Percentiles rank a stretch among this genome's conserved stretches.
Evolutionary conservation across 768 basidiomycete genomes (phyloP).

Genomic region (Lentinula aciculospora): DNA sequence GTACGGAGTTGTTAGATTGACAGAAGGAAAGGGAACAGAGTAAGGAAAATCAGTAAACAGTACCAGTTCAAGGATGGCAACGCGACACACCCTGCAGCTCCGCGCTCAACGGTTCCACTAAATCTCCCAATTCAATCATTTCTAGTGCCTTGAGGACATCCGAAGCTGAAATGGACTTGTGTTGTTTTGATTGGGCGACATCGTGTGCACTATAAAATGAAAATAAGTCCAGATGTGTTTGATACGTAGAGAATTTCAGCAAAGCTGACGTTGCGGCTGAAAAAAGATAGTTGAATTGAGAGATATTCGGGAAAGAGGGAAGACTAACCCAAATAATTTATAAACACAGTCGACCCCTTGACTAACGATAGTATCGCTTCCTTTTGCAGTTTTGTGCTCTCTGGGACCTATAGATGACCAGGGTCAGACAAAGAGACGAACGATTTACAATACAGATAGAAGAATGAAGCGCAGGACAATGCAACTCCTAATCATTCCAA

Average conservation of each 20-base stretch:
- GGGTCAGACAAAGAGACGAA: background rate
- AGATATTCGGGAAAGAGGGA: background rate
- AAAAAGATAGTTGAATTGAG: background rate
- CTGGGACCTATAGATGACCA: conserved; percentile 59
- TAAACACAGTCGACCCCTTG: conserved; percentile 91
- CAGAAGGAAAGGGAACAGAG: too few species aligned
- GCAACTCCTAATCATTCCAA: too few species aligned
- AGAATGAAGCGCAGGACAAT: too few species aligned
- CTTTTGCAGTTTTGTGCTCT: conserved; percentile 83
- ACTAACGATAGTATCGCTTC: conserved; percentile 81
- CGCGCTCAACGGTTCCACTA: conserved; percentile 53
- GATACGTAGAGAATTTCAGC: conserved; percentile 12
- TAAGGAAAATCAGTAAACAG: background rate
- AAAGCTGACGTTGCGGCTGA: conserved; percentile 38
- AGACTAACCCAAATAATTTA: conserved; percentile 84
- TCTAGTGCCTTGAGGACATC: conserved; percentile 89
- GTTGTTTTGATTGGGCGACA: conserved; percentile 75
- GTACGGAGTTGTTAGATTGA: background rate
- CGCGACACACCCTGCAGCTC: conserved; percentile 57
- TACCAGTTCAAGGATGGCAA: background rate
- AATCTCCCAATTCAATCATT: conserved; percentile 68
- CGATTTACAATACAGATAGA: background rate
- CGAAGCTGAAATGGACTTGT: conserved; percentile 84
- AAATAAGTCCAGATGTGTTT: background rate
- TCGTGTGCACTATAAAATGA: conserved; percentile 67